Evolutionary conservation across 768 basidiomycete species (phyloP).

Genomic region (Hygrocybe coccinea): DNA sequence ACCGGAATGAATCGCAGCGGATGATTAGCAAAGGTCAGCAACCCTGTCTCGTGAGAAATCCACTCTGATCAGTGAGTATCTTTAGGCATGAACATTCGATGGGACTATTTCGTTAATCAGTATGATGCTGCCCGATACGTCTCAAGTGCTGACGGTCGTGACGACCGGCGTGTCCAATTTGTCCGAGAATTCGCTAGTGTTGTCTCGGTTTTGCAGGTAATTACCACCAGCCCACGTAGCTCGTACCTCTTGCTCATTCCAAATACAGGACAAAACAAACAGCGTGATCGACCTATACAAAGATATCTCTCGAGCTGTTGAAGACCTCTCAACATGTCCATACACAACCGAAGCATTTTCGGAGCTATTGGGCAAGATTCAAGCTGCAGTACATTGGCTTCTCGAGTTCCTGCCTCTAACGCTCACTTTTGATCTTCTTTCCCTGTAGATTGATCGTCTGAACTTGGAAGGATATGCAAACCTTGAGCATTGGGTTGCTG

Average conservation of each 20-base stretch:
- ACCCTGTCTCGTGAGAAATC: slow-evolving; percentile 1
- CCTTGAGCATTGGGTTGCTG: slow-evolving; percentile 86
- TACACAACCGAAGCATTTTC: slow-evolving; percentile 83
- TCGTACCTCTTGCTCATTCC: slow-evolving; percentile 3
- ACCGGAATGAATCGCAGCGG: slow-evolving; percentile 85
- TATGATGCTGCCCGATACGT: slow-evolving; percentile 81
- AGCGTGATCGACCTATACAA: slow-evolving; percentile 86
- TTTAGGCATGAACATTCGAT: slow-evolving; percentile 90
- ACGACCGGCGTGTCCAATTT: slow-evolving; percentile 88
- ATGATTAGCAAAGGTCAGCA: slow-evolving; percentile 83
- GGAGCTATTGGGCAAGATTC: slow-evolving; percentile 70
- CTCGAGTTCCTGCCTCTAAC: background rate
- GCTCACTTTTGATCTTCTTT: background rate
- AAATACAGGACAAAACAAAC: slow-evolving; percentile 82
- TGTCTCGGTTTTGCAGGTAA: slow-evolving; percentile 83
- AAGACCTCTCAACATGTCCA: slow-evolving; percentile 81
- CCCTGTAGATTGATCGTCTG: slow-evolving; percentile 75
- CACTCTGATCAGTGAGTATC: background rate
- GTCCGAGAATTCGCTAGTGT: slow-evolving; percentile 94
- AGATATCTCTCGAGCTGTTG: slow-evolving; percentile 78
- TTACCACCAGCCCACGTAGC: slow-evolving; percentile 3
- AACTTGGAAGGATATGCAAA: slow-evolving; percentile 96
- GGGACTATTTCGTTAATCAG: slow-evolving; percentile 96
- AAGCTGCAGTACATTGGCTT: slow-evolving; percentile 64
- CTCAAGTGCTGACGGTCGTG: slow-evolving; percentile 65